These are phyloP conservation scores for Euphrasia arctica DNA, from an alignment of 305 asterid genomes.

Conservation along the genomic window DNA sequence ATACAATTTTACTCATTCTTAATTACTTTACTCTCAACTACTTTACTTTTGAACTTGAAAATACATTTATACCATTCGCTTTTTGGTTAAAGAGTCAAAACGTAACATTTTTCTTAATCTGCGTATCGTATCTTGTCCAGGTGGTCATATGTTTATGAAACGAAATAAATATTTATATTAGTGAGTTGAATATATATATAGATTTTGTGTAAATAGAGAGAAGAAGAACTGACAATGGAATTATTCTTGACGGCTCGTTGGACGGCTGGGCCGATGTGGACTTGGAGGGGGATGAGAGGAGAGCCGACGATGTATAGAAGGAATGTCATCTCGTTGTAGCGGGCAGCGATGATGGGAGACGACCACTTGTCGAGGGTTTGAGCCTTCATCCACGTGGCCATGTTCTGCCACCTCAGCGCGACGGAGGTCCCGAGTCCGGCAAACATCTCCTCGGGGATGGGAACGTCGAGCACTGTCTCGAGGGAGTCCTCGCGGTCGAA, in stretches of 20 bases:
- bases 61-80: too few species aligned
- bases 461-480: constrained; percentile 89
- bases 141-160: too few species aligned
- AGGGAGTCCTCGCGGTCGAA: constrained; percentile 63
- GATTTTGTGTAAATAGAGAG: neutral
- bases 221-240: constrained; percentile 51
- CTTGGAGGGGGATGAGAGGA: constrained; percentile 73
- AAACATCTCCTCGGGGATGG: constrained; percentile 91
- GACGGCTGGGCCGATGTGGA: constrained; percentile 46
- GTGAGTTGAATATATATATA: too few species aligned
- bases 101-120: too few species aligned
- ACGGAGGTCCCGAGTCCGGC: constrained; percentile 47
- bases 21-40: too few species aligned
- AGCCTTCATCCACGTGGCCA: constrained; percentile 71
- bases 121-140: too few species aligned
- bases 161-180: too few species aligned
- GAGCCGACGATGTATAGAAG: constrained; percentile 74
- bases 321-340: constrained; percentile 72
- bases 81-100: too few species aligned
- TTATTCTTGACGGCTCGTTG: constrained; percentile 53
- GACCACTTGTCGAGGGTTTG: constrained; percentile 56
- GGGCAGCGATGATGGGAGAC: constrained; percentile 41
- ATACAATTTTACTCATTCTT: too few species aligned
- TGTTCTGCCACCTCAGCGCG: constrained; percentile 68
- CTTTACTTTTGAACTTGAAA: too few species aligned